Evolutionary conservation across 2,329 filamentous ascomycete species (phyloP), one percentile per base, ranked within the genome.

Genomic region (Nemania bipapillata): DNA sequence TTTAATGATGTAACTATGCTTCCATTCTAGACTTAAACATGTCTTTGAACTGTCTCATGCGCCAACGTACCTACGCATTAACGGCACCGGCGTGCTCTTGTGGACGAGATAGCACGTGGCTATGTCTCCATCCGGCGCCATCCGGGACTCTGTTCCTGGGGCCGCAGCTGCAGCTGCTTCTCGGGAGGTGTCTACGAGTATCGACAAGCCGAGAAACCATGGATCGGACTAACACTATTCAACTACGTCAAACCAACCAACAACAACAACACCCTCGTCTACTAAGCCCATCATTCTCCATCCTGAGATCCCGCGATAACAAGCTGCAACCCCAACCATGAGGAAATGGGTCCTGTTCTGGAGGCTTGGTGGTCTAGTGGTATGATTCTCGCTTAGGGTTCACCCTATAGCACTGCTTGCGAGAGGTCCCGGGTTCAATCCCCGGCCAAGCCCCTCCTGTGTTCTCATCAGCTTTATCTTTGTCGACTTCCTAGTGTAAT

Each of bases 331-430:
- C 17, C 40, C 30, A 17, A 35, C 35, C 9, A 47, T 22, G 22
- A 57, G 26, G 6, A 54, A 35, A 12, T 4, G 15, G 20, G 28
- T 37, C 17, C 26, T 35, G 35, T 37, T 45, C 47, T 28, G 17
- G 62, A 11, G 52, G 63, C 52, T 80, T 81, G 81, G 79, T 87
- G 85, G 86, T 87, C 86, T 88, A 88, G 87, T 86, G 87, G 87
- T 89, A 89, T 89, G 86, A 89, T 89, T 89, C 87, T 88, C 86
- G 87, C 87, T 89, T 89, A 89, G 87, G 87, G 87, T 78, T 58
- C 64, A 75, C 73, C 70, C 72, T 65, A 59, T 20, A 60, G 61
- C 61, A 67, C 8, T 40, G 45, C 37, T 55, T 80, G 78, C 79
- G 77, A 80, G 79, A 80, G 79, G 79, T 80, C 79, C 79, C 79